A percentile compares a stretch with the other conserved stretches of the same genome.
These are phyloP conservation scores for Fraxinus greggii DNA, from an alignment of 305 asterid genomes.

Conservation along the genomic window DNA sequence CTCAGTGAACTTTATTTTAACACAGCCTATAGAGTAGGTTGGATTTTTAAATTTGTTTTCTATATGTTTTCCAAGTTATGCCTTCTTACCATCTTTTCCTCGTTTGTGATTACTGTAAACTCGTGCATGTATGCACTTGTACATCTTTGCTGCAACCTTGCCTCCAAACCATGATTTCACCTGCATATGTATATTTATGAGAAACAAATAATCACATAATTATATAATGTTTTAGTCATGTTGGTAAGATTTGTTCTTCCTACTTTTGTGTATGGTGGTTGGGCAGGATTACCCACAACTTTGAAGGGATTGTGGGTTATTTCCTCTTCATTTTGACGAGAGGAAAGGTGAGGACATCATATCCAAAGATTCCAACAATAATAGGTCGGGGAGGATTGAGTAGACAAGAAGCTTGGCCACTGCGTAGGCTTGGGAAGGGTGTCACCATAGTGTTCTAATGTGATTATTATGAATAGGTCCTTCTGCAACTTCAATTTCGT, in stretches of 20 bases:
- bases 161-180: background rate
- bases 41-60: background rate
- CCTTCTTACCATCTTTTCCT: background rate
- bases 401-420: background rate
- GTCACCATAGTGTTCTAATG: background rate
- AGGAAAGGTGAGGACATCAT: background rate
- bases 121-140: background rate
- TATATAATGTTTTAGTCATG: background rate
- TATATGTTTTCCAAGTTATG: background rate
- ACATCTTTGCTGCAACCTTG: background rate
- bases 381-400: background rate
- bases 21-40: background rate
- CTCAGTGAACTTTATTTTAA: background rate
- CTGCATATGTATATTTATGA: background rate
- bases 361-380: background rate
- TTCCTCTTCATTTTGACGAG: background rate
- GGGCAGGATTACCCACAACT: background rate
- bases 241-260: constrained; percentile 1
- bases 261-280: background rate
- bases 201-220: background rate
- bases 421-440: background rate
- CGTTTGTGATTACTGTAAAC: background rate
- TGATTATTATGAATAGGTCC: background rate
- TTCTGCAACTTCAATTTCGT: background rate
- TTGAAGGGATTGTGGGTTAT: background rate